phyloP scores from a whole-genome alignment of 2,329 filamentous ascomycete species.

The Ramichloridium luteum region DNA sequence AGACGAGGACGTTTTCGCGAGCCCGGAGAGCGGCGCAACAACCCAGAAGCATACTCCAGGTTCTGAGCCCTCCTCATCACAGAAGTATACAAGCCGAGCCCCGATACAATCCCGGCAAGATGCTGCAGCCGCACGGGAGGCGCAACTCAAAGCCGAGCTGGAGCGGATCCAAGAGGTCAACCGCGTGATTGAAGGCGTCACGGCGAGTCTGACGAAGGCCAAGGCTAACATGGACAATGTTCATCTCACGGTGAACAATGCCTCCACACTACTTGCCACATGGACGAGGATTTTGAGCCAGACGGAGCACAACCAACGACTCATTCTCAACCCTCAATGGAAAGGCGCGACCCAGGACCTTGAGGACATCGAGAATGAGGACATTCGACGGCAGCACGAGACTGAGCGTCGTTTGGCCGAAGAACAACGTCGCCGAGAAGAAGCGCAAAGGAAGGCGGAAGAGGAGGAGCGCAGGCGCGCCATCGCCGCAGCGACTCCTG shows the following conservation, averaged over 20 bases:
- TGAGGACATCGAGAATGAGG: constrained; percentile 74
- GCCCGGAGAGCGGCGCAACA: constrained; percentile 33
- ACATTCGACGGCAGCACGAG: constrained; percentile 58
- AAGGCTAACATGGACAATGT: constrained; percentile 76
- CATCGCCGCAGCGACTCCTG: constrained; percentile 30
- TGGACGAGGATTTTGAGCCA: constrained; percentile 95
- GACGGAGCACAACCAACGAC: constrained; percentile 90
- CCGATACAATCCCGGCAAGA: constrained; percentile 22
- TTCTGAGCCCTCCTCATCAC: constrained; percentile 23
- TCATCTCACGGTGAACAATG: constrained; percentile 70
- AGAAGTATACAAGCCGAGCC: constrained; percentile 26
- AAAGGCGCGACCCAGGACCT: constrained; percentile 79
- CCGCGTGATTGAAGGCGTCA: constrained; percentile 67
- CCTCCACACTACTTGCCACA: constrained; percentile 79
- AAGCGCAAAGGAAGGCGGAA: constrained; percentile 40
- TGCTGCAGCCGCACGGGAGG: constrained; percentile 57
- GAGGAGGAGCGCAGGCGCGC: constrained; percentile 45
- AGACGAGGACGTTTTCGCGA: constrained; percentile 46
- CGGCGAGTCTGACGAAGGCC: constrained; percentile 58
- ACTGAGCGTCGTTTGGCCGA: constrained; percentile 65
- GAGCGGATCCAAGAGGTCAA: constrained; percentile 79
- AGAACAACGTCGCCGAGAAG: constrained; percentile 63
- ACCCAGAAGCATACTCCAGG: constrained; percentile 20
- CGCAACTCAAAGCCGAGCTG: constrained; percentile 63
- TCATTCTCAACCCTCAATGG: constrained; percentile 81